Evolutionary conservation across 1,284 basidiomycete genomes (phyloP), one percentile per base, ranked within the genome.

Genomic region (Mixia osmundae): DNA sequence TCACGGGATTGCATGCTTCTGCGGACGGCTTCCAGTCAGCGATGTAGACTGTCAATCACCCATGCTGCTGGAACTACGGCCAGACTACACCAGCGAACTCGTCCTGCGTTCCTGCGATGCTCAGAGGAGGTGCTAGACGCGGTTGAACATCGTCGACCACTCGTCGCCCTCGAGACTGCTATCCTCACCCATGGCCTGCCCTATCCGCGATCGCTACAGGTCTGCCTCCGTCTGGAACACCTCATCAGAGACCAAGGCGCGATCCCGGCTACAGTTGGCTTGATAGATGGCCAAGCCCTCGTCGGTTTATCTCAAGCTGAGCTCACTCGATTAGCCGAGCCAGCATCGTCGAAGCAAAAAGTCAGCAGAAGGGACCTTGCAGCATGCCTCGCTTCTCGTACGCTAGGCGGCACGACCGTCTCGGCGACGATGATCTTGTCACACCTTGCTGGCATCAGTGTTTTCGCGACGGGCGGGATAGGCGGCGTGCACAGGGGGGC

Each of bases 401-500:
- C 48, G 34, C 69, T 83, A 43, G 89, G 85, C 42, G 89, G 85
- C 40, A 74, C 89, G 5, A 97, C 89, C 0, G 87, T 85, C 39
- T 75, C 77, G 40, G 72, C 78, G 1, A 95, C 89, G 1, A 63
- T 83, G 48, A 68, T 82, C 33, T 68, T 89, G 44, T 72, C 80
- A 25, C 68, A 72, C 3, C 57, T 77, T 33, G 72, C 72, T 32
- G 82, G 82, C 5, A 87, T 94, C 50, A 49, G 49, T 31, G 30
- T 49, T 12, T 52, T 50, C 30, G 42, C 40, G 14, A 52, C 42
- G 8, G 38, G 42, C 30, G 39, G 20, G 19, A 35, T 33, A 27
- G 21, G 37, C 4, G 82, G 89, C 35, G 91, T 95, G 1, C 91
- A 99, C 57, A 72, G 89, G 4, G 82, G 82, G 10, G 91, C 74